phyloP scores from a whole-genome alignment of 805 yeast species.

The Saturnispora bothae region DNA sequence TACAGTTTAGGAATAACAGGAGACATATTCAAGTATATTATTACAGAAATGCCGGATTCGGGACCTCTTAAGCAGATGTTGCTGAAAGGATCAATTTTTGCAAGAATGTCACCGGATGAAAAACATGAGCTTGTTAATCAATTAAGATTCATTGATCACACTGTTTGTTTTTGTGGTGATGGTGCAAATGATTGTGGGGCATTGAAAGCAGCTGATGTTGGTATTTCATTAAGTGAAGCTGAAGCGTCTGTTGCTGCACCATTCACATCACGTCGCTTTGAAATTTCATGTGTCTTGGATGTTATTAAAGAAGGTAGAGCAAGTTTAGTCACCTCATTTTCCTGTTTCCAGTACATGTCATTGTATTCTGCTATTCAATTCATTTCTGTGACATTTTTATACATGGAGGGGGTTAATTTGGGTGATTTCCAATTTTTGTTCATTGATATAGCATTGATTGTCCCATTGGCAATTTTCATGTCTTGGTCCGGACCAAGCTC shows the following conservation, averaged over 20 bases:
- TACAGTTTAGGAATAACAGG: constrained; percentile 85
- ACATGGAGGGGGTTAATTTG: constrained; percentile 79
- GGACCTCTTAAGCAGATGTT: constrained; percentile 44
- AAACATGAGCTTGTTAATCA: constrained; percentile 91
- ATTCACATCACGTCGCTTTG: constrained; percentile 82
- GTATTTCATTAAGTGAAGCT: constrained; percentile 90
- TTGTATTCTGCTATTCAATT: constrained; percentile 95
- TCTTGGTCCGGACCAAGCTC: constrained; percentile 87
- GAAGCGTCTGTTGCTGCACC: constrained; percentile 99
- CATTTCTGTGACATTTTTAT: constrained; percentile 72
- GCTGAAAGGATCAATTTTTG: constrained; percentile 68
- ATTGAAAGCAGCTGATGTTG: constrained; percentile 93
- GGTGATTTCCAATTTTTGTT: constrained; percentile 96
- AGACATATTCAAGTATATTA: constrained; percentile 71
- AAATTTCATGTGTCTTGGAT: constrained; percentile 84
- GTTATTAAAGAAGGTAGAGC: constrained; percentile 94
- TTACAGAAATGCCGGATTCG: constrained; percentile 41
- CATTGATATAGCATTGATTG: constrained; percentile 81
- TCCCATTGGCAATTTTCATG: constrained; percentile 95
- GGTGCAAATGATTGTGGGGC: constrained; percentile 99
- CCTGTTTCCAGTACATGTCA: constrained; percentile 97
- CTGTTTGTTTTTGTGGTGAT: constrained; percentile 97
- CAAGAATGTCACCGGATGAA: constrained; percentile 98
- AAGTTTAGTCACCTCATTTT: constrained; percentile 85
- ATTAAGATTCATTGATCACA: constrained; percentile 74